Evolutionary conservation across 2,329 filamentous ascomycete genomes (phyloP).

Genomic region (Fusarium nematophilum): DNA sequence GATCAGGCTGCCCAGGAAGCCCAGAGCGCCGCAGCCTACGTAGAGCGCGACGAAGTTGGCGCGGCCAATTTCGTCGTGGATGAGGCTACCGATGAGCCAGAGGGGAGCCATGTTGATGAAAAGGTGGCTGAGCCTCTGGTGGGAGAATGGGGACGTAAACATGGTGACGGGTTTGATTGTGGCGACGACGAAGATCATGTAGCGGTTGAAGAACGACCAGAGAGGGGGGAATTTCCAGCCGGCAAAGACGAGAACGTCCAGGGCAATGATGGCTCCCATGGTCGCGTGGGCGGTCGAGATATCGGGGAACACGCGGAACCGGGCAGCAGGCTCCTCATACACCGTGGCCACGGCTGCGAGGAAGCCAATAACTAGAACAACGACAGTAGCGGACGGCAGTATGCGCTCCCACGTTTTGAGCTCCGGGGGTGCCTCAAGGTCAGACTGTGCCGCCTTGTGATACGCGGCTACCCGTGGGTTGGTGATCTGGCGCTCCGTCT

Average conservation of each 20-base stretch:
- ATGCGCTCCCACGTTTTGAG: conserved; percentile 64
- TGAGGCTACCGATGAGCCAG: conserved; percentile 72
- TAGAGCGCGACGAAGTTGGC: conserved; percentile 77
- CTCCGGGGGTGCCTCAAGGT: conserved; percentile 63
- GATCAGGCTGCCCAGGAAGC: conserved; percentile 68
- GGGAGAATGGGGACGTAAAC: conserved; percentile 75
- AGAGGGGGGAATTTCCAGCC: conserved; percentile 73
- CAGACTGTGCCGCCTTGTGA: conserved; percentile 60
- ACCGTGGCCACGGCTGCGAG: conserved; percentile 57
- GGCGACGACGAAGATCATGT: conserved; percentile 73
- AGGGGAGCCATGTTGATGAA: conserved; percentile 73
- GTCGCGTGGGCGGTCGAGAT: conserved; percentile 73
- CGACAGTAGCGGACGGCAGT: conserved; percentile 63
- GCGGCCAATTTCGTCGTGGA: conserved; percentile 78
- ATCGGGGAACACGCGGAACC: conserved; percentile 67
- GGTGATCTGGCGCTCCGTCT: conserved; percentile 51
- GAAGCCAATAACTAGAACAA: conserved; percentile 57
- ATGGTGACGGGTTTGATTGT: conserved; percentile 72
- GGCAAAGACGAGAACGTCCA: conserved; percentile 67
- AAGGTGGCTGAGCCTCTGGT: conserved; percentile 72
- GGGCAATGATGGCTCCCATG: conserved; percentile 68
- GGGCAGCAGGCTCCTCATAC: conserved; percentile 65
- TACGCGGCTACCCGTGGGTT: conserved; percentile 54
- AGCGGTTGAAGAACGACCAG: conserved; percentile 75
- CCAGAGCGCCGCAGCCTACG: conserved; percentile 66